Conservation (phyloP, 768 basidiomycete species). For the Sarcomyxa edulis region DNA sequence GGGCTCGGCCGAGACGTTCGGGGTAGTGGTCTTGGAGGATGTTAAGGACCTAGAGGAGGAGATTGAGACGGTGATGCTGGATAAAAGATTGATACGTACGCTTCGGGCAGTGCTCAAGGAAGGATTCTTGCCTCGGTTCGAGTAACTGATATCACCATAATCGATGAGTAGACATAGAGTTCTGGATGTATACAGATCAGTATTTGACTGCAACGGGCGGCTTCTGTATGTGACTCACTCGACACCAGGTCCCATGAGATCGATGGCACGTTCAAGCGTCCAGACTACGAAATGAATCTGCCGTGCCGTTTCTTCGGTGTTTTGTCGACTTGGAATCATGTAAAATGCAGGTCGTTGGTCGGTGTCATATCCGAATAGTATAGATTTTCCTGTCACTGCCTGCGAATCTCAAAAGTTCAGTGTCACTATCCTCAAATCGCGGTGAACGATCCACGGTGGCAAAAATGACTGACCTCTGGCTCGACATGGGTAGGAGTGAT, state of each 20-base stretch:
- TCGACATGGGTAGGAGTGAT: conserved; percentile 62
- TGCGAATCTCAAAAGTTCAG: conserved; percentile 18
- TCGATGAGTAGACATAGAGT: conserved; percentile 70
- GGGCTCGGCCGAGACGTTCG: conserved; percentile 72
- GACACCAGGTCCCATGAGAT: conserved; percentile 77
- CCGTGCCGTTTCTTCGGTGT: conserved; percentile 61
- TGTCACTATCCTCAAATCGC: no score
- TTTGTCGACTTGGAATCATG: conserved; percentile 67
- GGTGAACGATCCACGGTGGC: no score
- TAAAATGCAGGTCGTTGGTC: conserved; percentile 64
- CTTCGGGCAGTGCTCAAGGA: conserved; percentile 35
- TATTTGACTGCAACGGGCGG: background rate
- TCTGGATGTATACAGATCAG: conserved; percentile 27
- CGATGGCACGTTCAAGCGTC: conserved; percentile 70
- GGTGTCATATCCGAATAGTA: conserved; percentile 72
- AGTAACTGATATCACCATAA: no score
- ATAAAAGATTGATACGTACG: conserved; percentile 11
- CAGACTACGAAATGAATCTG: conserved; percentile 75
- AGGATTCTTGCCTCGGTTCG: conserved; percentile 60
- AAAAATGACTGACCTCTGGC: conserved; percentile 56
- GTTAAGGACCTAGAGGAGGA: conserved; percentile 31
- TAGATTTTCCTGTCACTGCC: conserved; percentile 79
- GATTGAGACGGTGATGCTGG: background rate
- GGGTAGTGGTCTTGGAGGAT: conserved; percentile 84
- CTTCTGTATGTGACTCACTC: conserved; percentile 45